Base-by-base conservation (phyloP, 768 basidiomycete genomes). In the Scleroderma citrinum region DNA sequence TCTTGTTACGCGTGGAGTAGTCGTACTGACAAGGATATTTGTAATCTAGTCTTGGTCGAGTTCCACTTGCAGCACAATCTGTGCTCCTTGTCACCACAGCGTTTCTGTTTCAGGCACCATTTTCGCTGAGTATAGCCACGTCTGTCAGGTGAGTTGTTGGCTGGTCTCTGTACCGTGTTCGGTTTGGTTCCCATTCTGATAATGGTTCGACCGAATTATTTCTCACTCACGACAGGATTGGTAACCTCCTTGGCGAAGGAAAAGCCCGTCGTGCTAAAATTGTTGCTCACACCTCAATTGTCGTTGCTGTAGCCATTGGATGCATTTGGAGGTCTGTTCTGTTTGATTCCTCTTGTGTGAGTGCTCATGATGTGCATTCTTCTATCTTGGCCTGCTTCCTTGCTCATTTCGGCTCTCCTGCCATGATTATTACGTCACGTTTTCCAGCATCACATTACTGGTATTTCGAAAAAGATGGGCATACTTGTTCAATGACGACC, bases 61-160 rank as follows among this genome's bases (percentile, higher is more conserved):
- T n/a, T n/a, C n/a, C n/a, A n/a, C n/a, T n/a, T n/a, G n/a, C n/a
- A 0, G 81, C 91, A 0, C 94, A 98, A 63, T 92, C 88, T 0
- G 84, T 97, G 2, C 73, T 98, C 12, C 72, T 87, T 35, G 82
- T 80, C 13, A 89, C 86, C 23, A 75, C 80, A 13, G 87, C 85
- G 0, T 80, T 76, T 3, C 83, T 85, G 2, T 94, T 79, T 65
- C 92, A 95, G 62, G 84, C 85, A 1, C 91, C 92, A 0, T 92
- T 83, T 57, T 81, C 91, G 0, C 66, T 97, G 35, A 78, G 85
- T 53, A 78, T 94, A 2, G 93, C 92, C 2, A 74, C 85, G 7
- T 86, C 92, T 30, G 92, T 97, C 23, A 80, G 92, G 85, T 89
- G 58, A 46, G 71, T 64, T 13, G n/a, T 14, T 23, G 29, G 6